Evolutionary conservation across 768 basidiomycete genomes (phyloP), one percentile per base, ranked within the genome.

Genomic region (Tylopilus rubrobrunneus): DNA sequence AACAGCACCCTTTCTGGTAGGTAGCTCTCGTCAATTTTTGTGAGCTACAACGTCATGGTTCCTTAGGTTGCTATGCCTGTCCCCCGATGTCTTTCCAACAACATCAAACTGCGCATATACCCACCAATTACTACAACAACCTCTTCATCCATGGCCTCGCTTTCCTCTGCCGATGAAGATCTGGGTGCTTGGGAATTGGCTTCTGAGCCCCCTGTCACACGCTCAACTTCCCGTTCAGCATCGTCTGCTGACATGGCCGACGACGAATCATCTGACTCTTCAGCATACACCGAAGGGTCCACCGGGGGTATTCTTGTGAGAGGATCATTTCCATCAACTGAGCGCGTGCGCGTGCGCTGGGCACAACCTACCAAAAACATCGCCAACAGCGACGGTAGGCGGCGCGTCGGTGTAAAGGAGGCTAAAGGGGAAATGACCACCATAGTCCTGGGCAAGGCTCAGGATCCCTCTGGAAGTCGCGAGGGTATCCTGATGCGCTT

Each of bases 201-300:
- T 1, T 83, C 85, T 1, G 89, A 92, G 41, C 89, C 89, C 10
- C 81, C 80, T 67, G 87, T 91, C 52, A 81, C 86, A 10, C 82
- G 86, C 33, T 74, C 65, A 28, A 53, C 74, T 7, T 77, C 80
- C 12, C 80, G 85, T 33, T 69, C 80, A 1, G 77, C 77, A 48
- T 85, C 86, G 7, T 84, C 84, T 61, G 83, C 76, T 40, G 78
- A 86, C 62, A 83, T 89, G 62, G 89, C 89, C 0, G 89, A 92
- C 58, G 89, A 90, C 59, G 89, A 92, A 63, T 86, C 87, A 4
- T 87, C 86, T 39, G 89, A 90, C 63, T 85, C 87, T 1, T 84
- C 75, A 67, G 34, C 78, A 67, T 31, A 73, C 75, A 34, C 63
- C 8, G 79, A 79, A 2, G 73, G 74, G 1, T 76, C 81, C 55